A percentile compares a stretch with the other conserved stretches of the same genome.
phyloP scores from a whole-genome alignment of 345 rosid species.

The Ceriops decandra region DNA sequence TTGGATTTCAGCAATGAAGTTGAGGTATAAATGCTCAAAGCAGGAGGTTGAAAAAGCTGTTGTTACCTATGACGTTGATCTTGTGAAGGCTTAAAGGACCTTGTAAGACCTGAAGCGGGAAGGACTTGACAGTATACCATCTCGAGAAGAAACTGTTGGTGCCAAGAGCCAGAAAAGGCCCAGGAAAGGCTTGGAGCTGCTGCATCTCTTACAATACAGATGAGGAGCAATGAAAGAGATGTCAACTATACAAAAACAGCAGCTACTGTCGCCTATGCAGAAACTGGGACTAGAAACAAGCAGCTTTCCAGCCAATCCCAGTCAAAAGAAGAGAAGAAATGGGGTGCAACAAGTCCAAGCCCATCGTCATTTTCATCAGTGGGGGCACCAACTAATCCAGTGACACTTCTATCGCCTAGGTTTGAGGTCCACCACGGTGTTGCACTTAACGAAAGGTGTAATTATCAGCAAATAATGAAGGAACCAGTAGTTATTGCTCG shows the following conservation, averaged over 20 bases:
- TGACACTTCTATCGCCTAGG: slow-evolving; percentile 13
- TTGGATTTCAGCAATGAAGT: slow-evolving; percentile 34
- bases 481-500: slow-evolving; percentile 40
- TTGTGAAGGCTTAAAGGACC: slow-evolving; percentile 36
- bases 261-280: slow-evolving; percentile 13
- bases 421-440: slow-evolving; percentile 21
- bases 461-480: slow-evolving; percentile 24
- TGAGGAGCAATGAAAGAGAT: slow-evolving; percentile 30
- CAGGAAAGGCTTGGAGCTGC: slow-evolving; percentile 24
- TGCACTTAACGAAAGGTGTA: slow-evolving; percentile 27
- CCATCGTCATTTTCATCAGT: slow-evolving; percentile 19
- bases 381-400: slow-evolving; percentile 20
- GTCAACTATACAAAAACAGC: slow-evolving; percentile 31
- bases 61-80: slow-evolving; percentile 47
- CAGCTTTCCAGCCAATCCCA: slow-evolving; percentile 26
- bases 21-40: slow-evolving; percentile 40
- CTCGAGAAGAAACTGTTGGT: slow-evolving; percentile 21
- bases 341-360: slow-evolving; percentile 27
- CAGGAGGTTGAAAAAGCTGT: slow-evolving; percentile 50
- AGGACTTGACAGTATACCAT: slow-evolving; percentile 13
- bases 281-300: slow-evolving; percentile 25
- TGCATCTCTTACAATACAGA: slow-evolving; percentile 18
- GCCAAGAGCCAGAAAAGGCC: slow-evolving; percentile 23
- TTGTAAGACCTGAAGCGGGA: slow-evolving; percentile 32
- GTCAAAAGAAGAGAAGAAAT: slow-evolving; percentile 27